These are phyloP conservation scores for Xeromyces bisporus DNA, from an alignment of 495 filamentous ascomycete genomes.

Conservation along the genomic window DNA sequence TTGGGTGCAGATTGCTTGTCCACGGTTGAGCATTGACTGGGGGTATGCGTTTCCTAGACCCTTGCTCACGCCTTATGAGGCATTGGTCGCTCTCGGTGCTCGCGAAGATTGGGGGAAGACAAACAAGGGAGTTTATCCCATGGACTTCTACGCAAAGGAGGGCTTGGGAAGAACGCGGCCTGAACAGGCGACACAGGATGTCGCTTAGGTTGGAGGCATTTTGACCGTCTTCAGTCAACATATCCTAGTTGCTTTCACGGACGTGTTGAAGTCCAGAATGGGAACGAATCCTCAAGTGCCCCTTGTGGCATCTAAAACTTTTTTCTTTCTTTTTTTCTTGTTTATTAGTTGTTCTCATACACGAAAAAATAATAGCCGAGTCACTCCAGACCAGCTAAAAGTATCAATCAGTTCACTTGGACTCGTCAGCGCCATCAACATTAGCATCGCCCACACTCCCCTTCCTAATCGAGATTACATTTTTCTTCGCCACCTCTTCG, in stretches of 20 bases:
- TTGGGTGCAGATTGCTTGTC: slow-evolving; percentile 97
- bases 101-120: slow-evolving; percentile 55
- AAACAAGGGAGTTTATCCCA: slow-evolving; percentile 68
- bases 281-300: too few species aligned
- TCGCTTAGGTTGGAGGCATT: slow-evolving; percentile 5
- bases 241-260: neutral
- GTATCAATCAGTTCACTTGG: slow-evolving; percentile 15
- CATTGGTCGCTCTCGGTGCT: slow-evolving; percentile 67
- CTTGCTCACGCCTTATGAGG: slow-evolving; percentile 86
- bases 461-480: slow-evolving; percentile 23
- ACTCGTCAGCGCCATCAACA: slow-evolving; percentile 26
- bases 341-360: slow-evolving; percentile 5
- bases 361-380: slow-evolving; percentile 1
- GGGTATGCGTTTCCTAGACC: slow-evolving; percentile 88
- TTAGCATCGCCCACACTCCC: slow-evolving; percentile 28
- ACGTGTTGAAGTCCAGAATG: slow-evolving; percentile 1
- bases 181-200: slow-evolving; percentile 12
- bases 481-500: slow-evolving; percentile 27
- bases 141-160: slow-evolving; percentile 95
- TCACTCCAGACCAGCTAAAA: slow-evolving; percentile 2
- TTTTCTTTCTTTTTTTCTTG: slow-evolving; percentile 2
- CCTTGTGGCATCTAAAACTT: too few species aligned
- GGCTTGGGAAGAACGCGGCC: slow-evolving; percentile 68
- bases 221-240: neutral
- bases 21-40: slow-evolving; percentile 92